phyloP scores from a whole-genome alignment of 106 monocot genomes.

The Xerophyta viscosa region DNA sequence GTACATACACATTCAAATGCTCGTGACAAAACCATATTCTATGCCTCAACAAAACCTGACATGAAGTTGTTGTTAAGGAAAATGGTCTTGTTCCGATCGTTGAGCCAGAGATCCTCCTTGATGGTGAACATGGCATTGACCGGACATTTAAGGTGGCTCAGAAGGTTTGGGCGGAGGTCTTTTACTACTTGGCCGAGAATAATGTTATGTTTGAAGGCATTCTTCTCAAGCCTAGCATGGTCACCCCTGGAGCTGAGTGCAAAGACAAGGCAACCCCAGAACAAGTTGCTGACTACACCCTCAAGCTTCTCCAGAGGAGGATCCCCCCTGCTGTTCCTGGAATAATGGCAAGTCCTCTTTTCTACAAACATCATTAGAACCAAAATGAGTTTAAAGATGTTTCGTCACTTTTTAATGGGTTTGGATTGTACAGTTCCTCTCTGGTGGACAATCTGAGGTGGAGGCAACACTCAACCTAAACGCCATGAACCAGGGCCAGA shows the following conservation, averaged over 20 bases:
- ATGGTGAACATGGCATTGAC: conserved; percentile 74
- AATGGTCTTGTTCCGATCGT: conserved; percentile 78
- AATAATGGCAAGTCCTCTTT: conserved; percentile 81
- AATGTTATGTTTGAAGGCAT: conserved; percentile 76
- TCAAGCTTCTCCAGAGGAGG: conserved; percentile 64
- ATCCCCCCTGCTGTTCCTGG: conserved; percentile 73
- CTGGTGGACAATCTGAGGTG: conserved; percentile 76
- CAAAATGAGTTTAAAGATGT: no score
- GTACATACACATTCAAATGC: conserved; percentile 12
- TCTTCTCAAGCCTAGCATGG: conserved; percentile 81
- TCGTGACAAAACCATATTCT: no score
- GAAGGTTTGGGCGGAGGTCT: conserved; percentile 71
- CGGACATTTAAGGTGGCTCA: conserved; percentile 64
- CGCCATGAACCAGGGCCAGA: conserved; percentile 69
- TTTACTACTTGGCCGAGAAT: conserved; percentile 71
- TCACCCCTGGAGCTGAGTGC: conserved; percentile 70
- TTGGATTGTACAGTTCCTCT: conserved; percentile 74
- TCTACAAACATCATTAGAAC: no score
- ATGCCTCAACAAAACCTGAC: no score
- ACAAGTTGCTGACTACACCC: conserved; percentile 57
- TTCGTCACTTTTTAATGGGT: no score
- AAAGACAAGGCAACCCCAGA: conserved; percentile 58
- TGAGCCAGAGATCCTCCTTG: conserved; percentile 71
- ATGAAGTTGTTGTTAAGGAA: conserved; percentile 23
- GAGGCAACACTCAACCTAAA: conserved; percentile 78